phyloP scores from a whole-genome alignment of 805 yeast genomes.

The Candida verbasci region DNA sequence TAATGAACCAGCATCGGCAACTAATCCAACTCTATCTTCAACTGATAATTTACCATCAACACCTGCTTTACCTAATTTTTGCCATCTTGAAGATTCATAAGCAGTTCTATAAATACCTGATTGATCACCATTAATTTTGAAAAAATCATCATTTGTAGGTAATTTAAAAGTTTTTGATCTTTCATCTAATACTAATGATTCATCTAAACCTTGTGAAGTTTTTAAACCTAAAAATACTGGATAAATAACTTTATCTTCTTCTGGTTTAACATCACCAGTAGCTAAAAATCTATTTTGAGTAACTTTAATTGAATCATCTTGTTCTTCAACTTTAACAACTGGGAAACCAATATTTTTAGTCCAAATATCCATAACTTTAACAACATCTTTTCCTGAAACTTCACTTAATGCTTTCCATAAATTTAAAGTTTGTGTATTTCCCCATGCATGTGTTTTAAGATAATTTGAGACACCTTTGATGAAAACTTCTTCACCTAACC shows the following conservation, averaged over 20 bases:
- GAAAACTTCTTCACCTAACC: conserved; percentile 75
- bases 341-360: conserved; percentile 78
- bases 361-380: conserved; percentile 74
- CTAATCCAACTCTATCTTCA: conserved; percentile 74
- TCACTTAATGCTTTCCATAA: conserved; percentile 71
- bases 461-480: conserved; percentile 77
- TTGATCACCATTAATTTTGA: conserved; percentile 69
- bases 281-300: conserved; percentile 72
- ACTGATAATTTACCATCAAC: conserved; percentile 57
- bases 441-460: conserved; percentile 70
- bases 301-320: conserved; percentile 45
- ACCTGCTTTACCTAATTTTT: conserved; percentile 59
- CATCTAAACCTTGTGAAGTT: conserved; percentile 57
- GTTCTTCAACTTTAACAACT: conserved; percentile 60
- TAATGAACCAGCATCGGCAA: conserved; percentile 73
- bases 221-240: conserved; percentile 69
- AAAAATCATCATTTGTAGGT: conserved; percentile 41
- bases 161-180: conserved; percentile 41
- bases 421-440: conserved; percentile 72
- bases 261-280: conserved; percentile 72
- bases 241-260: conserved; percentile 65
- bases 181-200: conserved; percentile 48
- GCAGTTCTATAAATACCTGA: conserved; percentile 74
- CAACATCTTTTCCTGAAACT: conserved; percentile 70
- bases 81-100: conserved; percentile 66